Base-by-base conservation (phyloP, 2,329 filamentous ascomycete genomes). In the Aspergillus sp. region DNA sequence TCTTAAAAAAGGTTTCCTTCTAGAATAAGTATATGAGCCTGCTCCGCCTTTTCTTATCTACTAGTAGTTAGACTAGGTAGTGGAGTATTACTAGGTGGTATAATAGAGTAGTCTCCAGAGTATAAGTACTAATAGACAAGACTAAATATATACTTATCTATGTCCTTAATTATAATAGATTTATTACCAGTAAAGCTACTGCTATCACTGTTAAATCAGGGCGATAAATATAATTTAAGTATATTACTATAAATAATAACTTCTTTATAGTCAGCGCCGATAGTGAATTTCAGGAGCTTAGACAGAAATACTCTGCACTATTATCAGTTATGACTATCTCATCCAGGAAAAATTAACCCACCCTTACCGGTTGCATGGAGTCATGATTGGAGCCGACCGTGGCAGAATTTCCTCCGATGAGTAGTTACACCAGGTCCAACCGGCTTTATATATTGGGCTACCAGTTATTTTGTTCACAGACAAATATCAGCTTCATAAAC, bases 41-140 rank as follows among this genome's bases (percentile, higher is more conserved):
- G 47, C 47, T 24, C 33, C 47, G 33, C 13, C 33, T 50, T 50
- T 27, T 50, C 47, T 39, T 22, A 33, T 50, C 33, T 33, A 40
- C 47, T 33, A 39, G 33, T 15, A 50, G 33, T 27, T 19, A 50
- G 47, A 12, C 17, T 19, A 9, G 33, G 47, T 1, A 33, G 47
- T 50, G 47, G 47, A 9, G 47, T 50, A 11, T 50, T 19, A 11
- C 19, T n/a, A 13, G 30, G 47, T 6, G 15, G 19, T 20, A 8
- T 50, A 20, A 50, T 39, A 39, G 33, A 50, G 47, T 40, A 50
- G 47, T 50, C 47, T 27, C 47, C 33, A 50, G 33, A n/a, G 47
- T 50, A 50, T n/a, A 50, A 24, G 47, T 40, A 50, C 47, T 50
- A 45, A 55, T 41, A 27, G 30, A 46, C 34, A 44, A 61, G 3